Evolutionary conservation across 495 filamentous ascomycete genomes (phyloP), one percentile per base, ranked within the genome.

Genomic region (Penicillium soppii): DNA sequence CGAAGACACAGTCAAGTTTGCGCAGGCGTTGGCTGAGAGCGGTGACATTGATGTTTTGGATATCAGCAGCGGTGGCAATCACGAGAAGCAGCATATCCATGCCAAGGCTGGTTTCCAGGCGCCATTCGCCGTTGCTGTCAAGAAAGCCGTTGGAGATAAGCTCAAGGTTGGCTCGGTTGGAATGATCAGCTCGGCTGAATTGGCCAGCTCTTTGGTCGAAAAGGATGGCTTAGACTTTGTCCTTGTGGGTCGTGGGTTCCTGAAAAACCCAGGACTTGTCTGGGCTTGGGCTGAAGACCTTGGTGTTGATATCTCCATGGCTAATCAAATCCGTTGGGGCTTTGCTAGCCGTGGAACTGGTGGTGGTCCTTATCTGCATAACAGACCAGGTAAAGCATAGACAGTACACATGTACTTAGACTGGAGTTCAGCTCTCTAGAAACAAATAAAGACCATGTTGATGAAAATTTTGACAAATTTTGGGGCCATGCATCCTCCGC

Each of bases 271-370:
- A 0, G 77, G 80, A 5, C 53, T 89, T 32, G 84, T 87, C 1
- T 88, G 86, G 80, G 58, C 69, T 0, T 89, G 78, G 72, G 87
- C 85, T 0, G 82, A 89, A 55, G 85, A 90, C 39, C 56, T 90
- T 37, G 79, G 75, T 8, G 68, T 84, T 10, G 72, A 83, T 52
- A 82, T 87, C 16, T 66, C 81, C 36, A 78, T 82, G 55, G 82
- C 85, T 1, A 81, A 83, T 43, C 87, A 90, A 71, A 88, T 88
- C 45, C 67, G 80, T 2, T 88, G 83, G 85, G 82, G 68, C 22
- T 71, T 69, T 33, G 26, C 51, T 1, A 48, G 50, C 36, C 61
- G 63, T 21, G 63, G 61, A 13, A 62, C 53, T 27, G 62, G 59
- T 22, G 61, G 53, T 25, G 62, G 61, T 13, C 46, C 49, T 12